These are phyloP conservation scores for Chlorella sp. DNA, from an alignment of 139 green algal species.

Conservation along the genomic window DNA sequence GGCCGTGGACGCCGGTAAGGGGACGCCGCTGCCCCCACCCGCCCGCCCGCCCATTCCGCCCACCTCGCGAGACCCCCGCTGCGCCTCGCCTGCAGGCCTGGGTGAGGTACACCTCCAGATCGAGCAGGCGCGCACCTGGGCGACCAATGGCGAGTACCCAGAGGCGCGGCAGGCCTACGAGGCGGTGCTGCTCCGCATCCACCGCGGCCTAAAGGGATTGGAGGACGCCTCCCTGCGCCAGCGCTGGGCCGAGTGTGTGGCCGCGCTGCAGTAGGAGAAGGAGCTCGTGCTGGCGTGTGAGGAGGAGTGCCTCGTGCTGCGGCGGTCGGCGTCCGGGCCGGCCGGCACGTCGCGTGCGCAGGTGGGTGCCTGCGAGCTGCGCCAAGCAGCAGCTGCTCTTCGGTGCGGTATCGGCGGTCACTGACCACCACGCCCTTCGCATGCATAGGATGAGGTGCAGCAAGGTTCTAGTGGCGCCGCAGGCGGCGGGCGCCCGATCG, in stretches of 20 bases:
- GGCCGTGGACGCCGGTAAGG: too few relatives aligned
- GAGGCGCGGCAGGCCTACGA: background rate
- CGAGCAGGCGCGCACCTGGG: constrained; percentile 2
- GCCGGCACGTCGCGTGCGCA: constrained; percentile 6
- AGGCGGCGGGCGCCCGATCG: too few relatives aligned
- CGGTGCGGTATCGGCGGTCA: background rate
- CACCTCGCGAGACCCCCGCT: too few relatives aligned
- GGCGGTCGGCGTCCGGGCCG: background rate
- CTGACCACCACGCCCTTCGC: background rate
- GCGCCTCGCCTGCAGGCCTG: background rate
- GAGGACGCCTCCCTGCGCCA: background rate
- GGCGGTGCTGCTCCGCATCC: background rate
- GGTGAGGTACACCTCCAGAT: constrained; percentile 5
- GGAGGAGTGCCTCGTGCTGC: constrained; percentile 38
- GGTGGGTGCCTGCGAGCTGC: too few relatives aligned
- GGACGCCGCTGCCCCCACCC: too few relatives aligned
- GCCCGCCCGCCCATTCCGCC: too few relatives aligned
- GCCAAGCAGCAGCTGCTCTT: too few relatives aligned
- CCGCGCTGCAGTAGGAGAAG: constrained; percentile 54
- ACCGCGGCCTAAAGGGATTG: too few relatives aligned
- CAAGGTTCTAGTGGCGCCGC: background rate
- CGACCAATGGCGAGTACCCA: background rate
- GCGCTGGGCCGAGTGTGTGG: constrained; percentile 35
- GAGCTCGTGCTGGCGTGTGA: constrained; percentile 48
- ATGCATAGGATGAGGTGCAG: background rate